Evolutionary conservation across 306 rosid species (phyloP).

Genomic region (Canavalia gladiata): DNA sequence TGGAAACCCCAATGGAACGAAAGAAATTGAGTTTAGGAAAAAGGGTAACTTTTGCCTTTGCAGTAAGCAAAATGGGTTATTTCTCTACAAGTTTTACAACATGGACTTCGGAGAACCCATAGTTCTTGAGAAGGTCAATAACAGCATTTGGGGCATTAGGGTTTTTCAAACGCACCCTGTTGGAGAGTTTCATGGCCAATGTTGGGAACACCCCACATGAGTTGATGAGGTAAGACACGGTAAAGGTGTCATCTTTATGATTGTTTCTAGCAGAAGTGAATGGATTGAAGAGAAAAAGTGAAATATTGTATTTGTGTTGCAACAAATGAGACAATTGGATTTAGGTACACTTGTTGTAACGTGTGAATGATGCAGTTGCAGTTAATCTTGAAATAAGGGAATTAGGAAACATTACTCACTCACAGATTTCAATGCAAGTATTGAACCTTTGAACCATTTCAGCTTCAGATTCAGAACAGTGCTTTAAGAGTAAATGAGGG

Average conservation of each 20-base stretch:
- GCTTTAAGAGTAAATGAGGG: no score
- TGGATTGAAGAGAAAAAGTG: neutral
- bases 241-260: neutral
- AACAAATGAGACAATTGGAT: neutral
- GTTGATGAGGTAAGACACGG: conserved; percentile 22
- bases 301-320: neutral
- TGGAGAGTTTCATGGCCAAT: conserved; percentile 42
- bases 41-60: conserved; percentile 50
- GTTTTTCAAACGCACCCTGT: conserved; percentile 3
- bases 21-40: conserved; percentile 55
- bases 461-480: no score
- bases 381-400: neutral
- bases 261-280: conserved; percentile 8
- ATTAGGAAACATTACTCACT: neutral
- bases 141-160: conserved; percentile 17
- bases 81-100: conserved; percentile 2
- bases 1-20: conserved; percentile 49
- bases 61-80: neutral
- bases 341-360: neutral
- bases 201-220: conserved; percentile 50
- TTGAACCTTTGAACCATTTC: no score
- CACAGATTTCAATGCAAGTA: neutral
- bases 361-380: neutral
- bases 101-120: conserved; percentile 31
- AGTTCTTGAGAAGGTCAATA: conserved; percentile 13